Percentiles rank a stretch among this genome's conserved stretches.
phyloP scores from a whole-genome alignment of 2,329 filamentous ascomycete genomes.

The Xenoacremonium recifei region DNA sequence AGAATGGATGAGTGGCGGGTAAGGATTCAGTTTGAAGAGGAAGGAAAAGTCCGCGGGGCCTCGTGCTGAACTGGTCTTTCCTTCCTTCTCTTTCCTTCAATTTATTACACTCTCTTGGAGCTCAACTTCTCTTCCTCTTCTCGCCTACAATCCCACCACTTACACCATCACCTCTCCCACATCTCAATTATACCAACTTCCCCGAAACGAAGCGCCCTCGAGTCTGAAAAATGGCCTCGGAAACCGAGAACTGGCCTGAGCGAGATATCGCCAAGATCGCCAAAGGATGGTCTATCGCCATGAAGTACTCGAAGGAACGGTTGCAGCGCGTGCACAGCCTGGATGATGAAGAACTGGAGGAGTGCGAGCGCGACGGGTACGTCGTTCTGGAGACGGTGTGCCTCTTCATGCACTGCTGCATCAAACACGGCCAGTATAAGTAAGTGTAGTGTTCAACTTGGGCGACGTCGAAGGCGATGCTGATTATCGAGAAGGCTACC shows the following conservation, averaged over 20 bases:
- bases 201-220: too few relatives aligned
- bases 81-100: too few relatives aligned
- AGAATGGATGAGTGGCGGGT: too few relatives aligned
- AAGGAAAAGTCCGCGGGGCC: too few relatives aligned
- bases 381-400: constrained; percentile 39
- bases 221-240: too few relatives aligned
- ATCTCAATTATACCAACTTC: constrained; percentile 12
- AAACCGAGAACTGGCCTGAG: constrained; percentile 26
- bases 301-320: constrained; percentile 34
- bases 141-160: neutral
- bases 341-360: constrained; percentile 31
- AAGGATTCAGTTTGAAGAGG: too few relatives aligned
- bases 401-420: constrained; percentile 38
- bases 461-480: neutral
- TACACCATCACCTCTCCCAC: constrained; percentile 3
- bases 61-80: too few relatives aligned
- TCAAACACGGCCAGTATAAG: constrained; percentile 37
- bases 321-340: constrained; percentile 31
- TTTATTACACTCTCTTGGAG: too few relatives aligned
- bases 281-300: constrained; percentile 38
- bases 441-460: constrained; percentile 12
- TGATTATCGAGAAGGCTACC: constrained; percentile 27
- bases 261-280: constrained; percentile 33
- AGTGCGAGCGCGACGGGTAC: constrained; percentile 30
- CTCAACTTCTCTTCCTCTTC: neutral